These are phyloP conservation scores for Glycyrrhiza uralensis DNA, from an alignment of 306 rosid genomes.

Conservation along the genomic window DNA sequence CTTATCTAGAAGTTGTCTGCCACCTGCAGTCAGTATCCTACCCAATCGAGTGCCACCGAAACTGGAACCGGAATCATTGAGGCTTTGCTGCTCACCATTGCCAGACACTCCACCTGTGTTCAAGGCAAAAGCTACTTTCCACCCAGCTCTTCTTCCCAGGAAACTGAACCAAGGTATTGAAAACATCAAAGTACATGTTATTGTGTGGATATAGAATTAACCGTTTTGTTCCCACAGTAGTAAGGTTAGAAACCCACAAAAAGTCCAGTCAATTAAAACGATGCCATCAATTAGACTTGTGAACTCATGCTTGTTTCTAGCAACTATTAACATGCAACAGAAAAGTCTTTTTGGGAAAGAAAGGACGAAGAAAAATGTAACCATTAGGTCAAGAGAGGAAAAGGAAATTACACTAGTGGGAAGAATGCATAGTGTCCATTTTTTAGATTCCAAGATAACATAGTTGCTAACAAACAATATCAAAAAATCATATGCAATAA, in stretches of 20 bases:
- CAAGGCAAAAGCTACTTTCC: conserved; percentile 74
- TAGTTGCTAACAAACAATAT: not conserved
- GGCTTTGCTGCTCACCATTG: conserved; percentile 59
- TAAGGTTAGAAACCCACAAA: not conserved
- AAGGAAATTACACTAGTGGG: not conserved
- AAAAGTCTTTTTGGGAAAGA: not conserved
- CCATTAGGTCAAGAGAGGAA: not conserved
- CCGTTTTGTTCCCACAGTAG: not conserved
- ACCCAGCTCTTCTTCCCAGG: conserved; percentile 42
- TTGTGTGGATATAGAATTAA: conserved; percentile 13
- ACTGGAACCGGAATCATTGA: conserved; percentile 47
- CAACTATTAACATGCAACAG: conserved; percentile 1
- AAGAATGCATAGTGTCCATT: conserved; percentile 3
- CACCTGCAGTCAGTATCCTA: conserved; percentile 78
- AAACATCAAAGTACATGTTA: conserved; percentile 30
- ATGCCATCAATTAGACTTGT: conserved; percentile 1
- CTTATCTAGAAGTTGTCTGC: conserved; percentile 77
- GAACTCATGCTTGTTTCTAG: not conserved
- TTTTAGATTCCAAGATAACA: not conserved
- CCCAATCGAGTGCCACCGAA: conserved; percentile 88
- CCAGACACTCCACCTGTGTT: conserved; percentile 75
- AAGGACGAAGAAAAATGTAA: not conserved
- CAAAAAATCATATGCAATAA: not conserved
- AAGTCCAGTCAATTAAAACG: not conserved
- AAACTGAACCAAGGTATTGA: conserved; percentile 48